Percentiles rank a stretch among this genome's conserved stretches.
These are phyloP conservation scores for Prorocentrum cordatum DNA, from an alignment of 169 alveolate genomes.

Conservation along the genomic window DNA sequence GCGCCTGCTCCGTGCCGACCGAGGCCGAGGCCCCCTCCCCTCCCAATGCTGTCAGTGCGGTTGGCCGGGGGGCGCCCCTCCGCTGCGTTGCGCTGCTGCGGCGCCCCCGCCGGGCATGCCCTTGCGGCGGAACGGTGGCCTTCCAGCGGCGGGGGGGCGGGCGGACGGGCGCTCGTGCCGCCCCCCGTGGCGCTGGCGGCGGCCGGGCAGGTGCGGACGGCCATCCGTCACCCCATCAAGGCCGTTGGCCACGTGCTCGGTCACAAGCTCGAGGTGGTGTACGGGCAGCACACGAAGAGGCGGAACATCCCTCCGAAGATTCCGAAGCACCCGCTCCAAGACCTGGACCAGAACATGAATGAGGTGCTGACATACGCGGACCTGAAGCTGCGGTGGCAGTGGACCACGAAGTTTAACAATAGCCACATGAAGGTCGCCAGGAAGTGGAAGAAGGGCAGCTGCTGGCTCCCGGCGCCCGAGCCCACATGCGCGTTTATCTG, in stretches of 20 bases:
- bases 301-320: constrained; percentile 64
- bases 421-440: background rate
- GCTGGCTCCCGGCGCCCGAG: background rate
- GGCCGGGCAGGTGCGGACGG: too few relatives aligned
- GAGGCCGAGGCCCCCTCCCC: too few relatives aligned
- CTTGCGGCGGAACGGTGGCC: too few relatives aligned
- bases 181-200: too few relatives aligned
- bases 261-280: constrained; percentile 55
- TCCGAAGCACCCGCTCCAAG: constrained; percentile 59
- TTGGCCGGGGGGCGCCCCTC: too few relatives aligned
- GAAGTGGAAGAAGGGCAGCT: background rate
- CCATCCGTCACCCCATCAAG: too few relatives aligned
- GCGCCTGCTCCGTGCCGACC: too few relatives aligned
- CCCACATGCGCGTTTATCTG: constrained; percentile 57
- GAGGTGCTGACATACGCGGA: constrained; percentile 42
- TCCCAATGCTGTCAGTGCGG: too few relatives aligned
- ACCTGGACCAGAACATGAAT: constrained; percentile 27
- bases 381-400: constrained; percentile 67
- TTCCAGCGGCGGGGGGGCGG: too few relatives aligned
- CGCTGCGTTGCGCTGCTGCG: too few relatives aligned
- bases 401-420: background rate
- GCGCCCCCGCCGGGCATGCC: too few relatives aligned
- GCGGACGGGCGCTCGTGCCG: too few relatives aligned
- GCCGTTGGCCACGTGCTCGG: constrained; percentile 59
- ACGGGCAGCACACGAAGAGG: background rate